Conservation (phyloP, 192 early-diverging fungal genomes). For the Kickxella alabastrina region DNA sequence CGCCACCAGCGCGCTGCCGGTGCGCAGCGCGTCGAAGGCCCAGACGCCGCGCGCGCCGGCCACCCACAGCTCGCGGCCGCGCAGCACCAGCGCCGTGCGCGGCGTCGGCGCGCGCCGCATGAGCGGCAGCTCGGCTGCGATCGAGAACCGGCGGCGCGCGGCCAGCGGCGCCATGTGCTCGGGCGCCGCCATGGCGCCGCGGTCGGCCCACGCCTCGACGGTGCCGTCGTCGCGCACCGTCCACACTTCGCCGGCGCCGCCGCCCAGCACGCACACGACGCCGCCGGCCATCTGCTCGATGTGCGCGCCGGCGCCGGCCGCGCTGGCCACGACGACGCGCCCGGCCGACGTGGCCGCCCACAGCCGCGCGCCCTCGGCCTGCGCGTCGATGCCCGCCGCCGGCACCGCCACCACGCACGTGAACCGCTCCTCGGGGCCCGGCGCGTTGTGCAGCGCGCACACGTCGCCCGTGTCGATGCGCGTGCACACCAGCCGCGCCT, state of each 20-base stretch:
- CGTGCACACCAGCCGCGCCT: conserved; percentile 45
- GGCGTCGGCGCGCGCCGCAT: conserved; percentile 19
- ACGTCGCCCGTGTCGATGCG: conserved; percentile 45
- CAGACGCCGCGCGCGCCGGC: conserved; percentile 34
- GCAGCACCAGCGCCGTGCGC: conserved; percentile 15
- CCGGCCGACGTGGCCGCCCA: conserved; percentile 36
- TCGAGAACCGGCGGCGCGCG: conserved; percentile 32
- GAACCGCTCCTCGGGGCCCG: conserved; percentile 49
- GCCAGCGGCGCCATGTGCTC: conserved; percentile 15
- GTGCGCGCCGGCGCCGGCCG: conserved; percentile 13
- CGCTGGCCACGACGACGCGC: conserved; percentile 38
- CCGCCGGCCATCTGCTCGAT: conserved; percentile 14
- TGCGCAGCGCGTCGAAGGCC: conserved; percentile 34
- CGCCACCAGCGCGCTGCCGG: conserved; percentile 15
- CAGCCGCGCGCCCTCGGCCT: conserved; percentile 24
- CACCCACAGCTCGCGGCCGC: conserved; percentile 44
- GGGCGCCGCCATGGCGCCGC: conserved; percentile 7
- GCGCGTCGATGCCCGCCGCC: conserved; percentile 13
- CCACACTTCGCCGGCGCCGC: conserved; percentile 37
- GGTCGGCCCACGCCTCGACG: conserved; percentile 39
- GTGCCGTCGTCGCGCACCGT: conserved; percentile 42
- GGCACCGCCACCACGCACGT: conserved; percentile 38
- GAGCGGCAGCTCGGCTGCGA: conserved; percentile 23
- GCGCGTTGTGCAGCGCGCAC: conserved; percentile 44
- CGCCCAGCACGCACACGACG: conserved; percentile 23